A percentile compares a stretch with the other conserved stretches of the same genome.
These are phyloP conservation scores for Trichopus zeylanicus DNA, from an alignment of 116 monocot genomes.

Conservation along the genomic window DNA sequence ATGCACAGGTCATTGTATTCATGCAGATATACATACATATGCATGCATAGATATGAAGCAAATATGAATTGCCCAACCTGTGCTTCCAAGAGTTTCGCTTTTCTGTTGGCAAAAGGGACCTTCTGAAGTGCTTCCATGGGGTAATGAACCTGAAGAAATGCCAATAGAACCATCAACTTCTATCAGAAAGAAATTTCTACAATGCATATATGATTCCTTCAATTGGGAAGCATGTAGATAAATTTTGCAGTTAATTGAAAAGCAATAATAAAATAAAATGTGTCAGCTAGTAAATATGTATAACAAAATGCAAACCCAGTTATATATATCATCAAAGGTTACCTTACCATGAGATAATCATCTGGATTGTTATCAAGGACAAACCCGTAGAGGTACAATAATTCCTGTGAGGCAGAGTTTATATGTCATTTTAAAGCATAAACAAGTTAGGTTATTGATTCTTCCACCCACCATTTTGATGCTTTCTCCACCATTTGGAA, in stretches of 20 bases:
- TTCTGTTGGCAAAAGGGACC: conserved; percentile 42
- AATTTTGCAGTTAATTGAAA: background rate
- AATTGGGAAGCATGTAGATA: background rate
- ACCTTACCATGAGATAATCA: conserved; percentile 87
- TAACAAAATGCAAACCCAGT: conserved; percentile 1
- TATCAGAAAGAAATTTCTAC: background rate
- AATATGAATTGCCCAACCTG: too few species aligned
- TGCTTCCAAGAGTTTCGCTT: conserved; percentile 48
- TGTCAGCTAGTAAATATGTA: background rate
- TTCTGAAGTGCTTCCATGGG: conserved; percentile 65
- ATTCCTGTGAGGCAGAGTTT: conserved; percentile 61
- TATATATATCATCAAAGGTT: background rate
- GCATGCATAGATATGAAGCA: too few species aligned
- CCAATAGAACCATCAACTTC: background rate
- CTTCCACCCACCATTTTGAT: too few species aligned
- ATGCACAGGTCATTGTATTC: background rate
- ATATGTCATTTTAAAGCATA: too few species aligned
- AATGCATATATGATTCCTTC: background rate
- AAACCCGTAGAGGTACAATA: conserved; percentile 94
- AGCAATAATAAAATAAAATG: background rate
- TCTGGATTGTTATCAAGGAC: conserved; percentile 68
- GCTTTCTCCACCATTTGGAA: too few species aligned
- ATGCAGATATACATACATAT: background rate
- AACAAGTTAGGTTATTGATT: background rate
- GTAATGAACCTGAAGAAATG: conserved; percentile 64